Base-by-base conservation (phyloP, 768 basidiomycete genomes). In the Leccinum olivaceopallidum region DNA sequence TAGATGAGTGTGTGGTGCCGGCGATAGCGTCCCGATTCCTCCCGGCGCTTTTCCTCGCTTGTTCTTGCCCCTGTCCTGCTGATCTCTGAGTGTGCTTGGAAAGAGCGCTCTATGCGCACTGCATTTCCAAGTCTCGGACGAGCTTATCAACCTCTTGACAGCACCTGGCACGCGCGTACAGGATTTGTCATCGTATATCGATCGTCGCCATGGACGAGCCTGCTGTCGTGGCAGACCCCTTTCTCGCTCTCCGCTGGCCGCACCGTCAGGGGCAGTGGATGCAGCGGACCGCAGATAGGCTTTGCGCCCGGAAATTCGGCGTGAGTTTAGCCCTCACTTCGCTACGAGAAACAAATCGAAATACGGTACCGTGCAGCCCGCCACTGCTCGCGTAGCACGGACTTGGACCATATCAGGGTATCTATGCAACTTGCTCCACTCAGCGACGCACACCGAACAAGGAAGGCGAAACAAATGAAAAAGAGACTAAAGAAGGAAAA, bases 261-360 rank as follows among this genome's bases (percentile, higher is more conserved):
- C 39, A 42, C 14, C 14, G 36, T 37, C 36, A 42, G 47, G 24
- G 62, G 56, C 30, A 51, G 60, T 28, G 34, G 50, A 63, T 42
- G 16, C 58, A n/a, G 44, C 58, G 37, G 44, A 60, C 53, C 39
- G 56, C 53, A 47, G 58, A 55, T 55, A 47, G 14, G 26, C 24
- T 39, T 39, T 24, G 26, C 37, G 48, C 20, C 59, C 53, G 59
- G 20, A 18, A 14, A 9, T 39, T 44, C 61, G 63, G 63, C 16
- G 3, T 63, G 68, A 69, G 69, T 32, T 34, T 60, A 8, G 53
- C 61, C 32, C 69, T 58, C 69, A 68, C 58, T 58, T 63, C 63
- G 68, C 69, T 64, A 69, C n/a, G 34, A 34, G 34, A 34, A 34
- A 13, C n/a, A 42, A 44, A 44, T 44, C 42, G 44, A 47, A 47